phyloP scores from a whole-genome alignment of 2,329 filamentous ascomycete species.

The Alternaria sp. region DNA sequence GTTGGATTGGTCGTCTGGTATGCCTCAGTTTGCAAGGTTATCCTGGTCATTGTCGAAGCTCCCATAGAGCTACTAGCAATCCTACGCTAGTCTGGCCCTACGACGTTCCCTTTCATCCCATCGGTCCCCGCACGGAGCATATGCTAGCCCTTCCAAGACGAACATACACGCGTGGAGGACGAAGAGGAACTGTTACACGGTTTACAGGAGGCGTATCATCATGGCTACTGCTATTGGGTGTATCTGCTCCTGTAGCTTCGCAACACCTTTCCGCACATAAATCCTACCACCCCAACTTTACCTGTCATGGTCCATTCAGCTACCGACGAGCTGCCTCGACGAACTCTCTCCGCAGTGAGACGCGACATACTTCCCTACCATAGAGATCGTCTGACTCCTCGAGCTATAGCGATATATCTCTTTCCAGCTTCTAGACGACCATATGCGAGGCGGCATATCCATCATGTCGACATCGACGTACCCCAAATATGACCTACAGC shows the following conservation, averaged over 20 bases:
- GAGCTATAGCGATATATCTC: neutral
- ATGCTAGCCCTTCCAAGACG: slow-evolving; percentile 3
- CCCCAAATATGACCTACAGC: neutral
- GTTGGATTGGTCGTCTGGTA: neutral
- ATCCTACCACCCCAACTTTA: neutral
- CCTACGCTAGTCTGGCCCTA: neutral
- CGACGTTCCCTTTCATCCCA: neutral
- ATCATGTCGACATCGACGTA: slow-evolving; percentile 6
- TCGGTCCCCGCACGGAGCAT: neutral
- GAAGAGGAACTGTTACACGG: slow-evolving; percentile 3
- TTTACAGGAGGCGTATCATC: slow-evolving; percentile 4
- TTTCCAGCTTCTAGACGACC: neutral
- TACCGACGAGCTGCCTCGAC: neutral
- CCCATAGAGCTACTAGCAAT: neutral
- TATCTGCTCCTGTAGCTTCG: neutral
- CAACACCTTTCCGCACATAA: slow-evolving; percentile 1
- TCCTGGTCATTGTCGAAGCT: slow-evolving; percentile 5
- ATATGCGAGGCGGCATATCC: neutral
- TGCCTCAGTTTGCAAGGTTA: slow-evolving; percentile 1
- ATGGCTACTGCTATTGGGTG: neutral
- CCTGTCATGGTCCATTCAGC: neutral
- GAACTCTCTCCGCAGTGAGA: neutral
- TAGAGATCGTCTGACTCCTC: neutral
- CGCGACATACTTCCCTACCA: neutral
- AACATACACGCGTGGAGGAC: slow-evolving; percentile 1